phyloP scores from a whole-genome alignment of 2,329 filamentous ascomycete genomes.

The Plenodomus tracheiphilus region DNA sequence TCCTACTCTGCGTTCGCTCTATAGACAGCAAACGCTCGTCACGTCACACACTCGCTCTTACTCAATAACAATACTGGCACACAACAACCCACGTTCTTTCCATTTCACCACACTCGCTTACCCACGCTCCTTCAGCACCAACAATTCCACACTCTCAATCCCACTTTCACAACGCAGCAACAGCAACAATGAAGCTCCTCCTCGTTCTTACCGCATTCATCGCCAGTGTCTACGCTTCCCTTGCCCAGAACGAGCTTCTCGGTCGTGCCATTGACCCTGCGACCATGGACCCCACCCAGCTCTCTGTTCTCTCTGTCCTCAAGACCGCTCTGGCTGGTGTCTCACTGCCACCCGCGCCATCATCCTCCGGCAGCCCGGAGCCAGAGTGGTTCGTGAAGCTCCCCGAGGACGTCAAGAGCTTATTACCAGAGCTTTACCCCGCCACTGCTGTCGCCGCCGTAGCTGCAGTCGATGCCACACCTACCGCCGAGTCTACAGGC shows the following conservation, averaged over 20 bases:
- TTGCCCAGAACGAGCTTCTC: background rate
- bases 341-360: constrained; percentile 2
- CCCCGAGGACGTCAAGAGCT: constrained; percentile 14
- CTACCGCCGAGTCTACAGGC: background rate
- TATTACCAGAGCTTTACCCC: constrained; percentile 15
- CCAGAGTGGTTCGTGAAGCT: constrained; percentile 20
- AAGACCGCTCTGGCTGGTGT: constrained; percentile 12
- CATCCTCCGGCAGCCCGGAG: constrained; percentile 2
- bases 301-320: constrained; percentile 20
- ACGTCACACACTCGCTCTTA: background rate
- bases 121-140: background rate
- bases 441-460: constrained; percentile 2
- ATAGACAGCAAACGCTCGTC: background rate
- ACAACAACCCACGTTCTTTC: no score
- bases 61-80: background rate
- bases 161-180: background rate
- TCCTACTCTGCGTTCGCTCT: background rate
- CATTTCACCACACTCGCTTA: no score
- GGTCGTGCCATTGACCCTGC: constrained; percentile 12
- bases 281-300: constrained; percentile 16
- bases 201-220: background rate
- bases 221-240: background rate
- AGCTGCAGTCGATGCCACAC: background rate
- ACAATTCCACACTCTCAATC: background rate
- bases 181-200: background rate